Evolutionary conservation across 2,329 filamentous ascomycete genomes (phyloP), one percentile per base, ranked within the genome.

Genomic region (Aspergillus sp.): DNA sequence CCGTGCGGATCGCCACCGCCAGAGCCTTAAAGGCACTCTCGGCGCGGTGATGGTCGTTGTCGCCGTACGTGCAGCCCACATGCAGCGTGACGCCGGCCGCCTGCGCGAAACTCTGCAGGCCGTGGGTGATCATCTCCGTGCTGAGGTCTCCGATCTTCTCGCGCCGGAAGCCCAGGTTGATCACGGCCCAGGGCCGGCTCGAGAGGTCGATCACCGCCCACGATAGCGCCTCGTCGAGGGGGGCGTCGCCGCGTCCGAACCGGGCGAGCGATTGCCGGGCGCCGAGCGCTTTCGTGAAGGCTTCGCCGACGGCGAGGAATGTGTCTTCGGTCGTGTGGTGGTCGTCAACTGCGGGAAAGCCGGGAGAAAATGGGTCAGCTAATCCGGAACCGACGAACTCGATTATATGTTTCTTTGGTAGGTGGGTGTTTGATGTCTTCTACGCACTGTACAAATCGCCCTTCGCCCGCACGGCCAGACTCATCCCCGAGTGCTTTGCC

Each of bases 1-100:
- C 95, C 75, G 85, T 85, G 68, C 89, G 84, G 57, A 96, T 84
- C 7, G 95, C 95, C 49, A 97, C 87, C 0, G 95, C 95, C 66
- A 98, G 78, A 51, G 95, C 95, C 85, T 99, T 99, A 79, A 99
- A 97, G 16, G 94, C 95, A 75, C 90, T 95, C 85, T 98, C 95
- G 10, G 95, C 93, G 59, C 93, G 84, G 80, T 98, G 95, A 78
- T 98, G 95, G 78, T 98, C 95, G 78, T 98, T 99, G 63, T 90
- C 86, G 55, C 95, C 95, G 64, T 92, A 86, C 58, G 96, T 78
- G 78, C 91, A 96, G 79, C 97, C 92, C 60, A 99, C 91, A 80
- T 99, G 95, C 72, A 98, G 80, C n/a, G 95, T 99, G 55, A 97
- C 84, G 26, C 92, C 89, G 3, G 92, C 92, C 10, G 87, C 91